phyloP scores from a whole-genome alignment of 306 rosid genomes.

The Prunus mira region DNA sequence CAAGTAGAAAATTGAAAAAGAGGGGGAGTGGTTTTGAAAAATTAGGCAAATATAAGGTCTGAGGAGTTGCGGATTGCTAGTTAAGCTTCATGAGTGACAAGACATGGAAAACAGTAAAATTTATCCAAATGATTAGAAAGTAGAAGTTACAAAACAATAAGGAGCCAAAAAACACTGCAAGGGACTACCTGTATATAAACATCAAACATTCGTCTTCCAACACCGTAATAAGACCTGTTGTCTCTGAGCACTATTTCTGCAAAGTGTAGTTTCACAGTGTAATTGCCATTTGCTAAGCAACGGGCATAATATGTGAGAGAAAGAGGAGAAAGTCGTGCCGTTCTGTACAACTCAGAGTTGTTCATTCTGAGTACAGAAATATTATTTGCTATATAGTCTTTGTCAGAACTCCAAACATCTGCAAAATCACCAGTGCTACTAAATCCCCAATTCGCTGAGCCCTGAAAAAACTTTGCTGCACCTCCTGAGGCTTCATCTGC shows the following conservation, averaged over 20 bases:
- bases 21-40: background rate
- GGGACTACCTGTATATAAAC: constrained; percentile 55
- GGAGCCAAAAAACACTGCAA: background rate
- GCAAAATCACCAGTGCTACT: constrained; percentile 52
- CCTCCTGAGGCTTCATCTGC: constrained; percentile 48
- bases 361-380: constrained; percentile 22
- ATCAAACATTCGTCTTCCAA: constrained; percentile 60
- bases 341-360: constrained; percentile 38
- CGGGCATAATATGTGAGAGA: constrained; percentile 55
- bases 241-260: constrained; percentile 51
- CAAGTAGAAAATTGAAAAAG: background rate
- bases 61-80: background rate
- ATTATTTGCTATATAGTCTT: constrained; percentile 23
- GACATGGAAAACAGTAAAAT: background rate
- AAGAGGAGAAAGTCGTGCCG: constrained; percentile 49
- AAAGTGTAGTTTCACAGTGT: constrained; percentile 52
- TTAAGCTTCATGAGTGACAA: background rate
- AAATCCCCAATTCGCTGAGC: constrained; percentile 41
- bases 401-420: constrained; percentile 31
- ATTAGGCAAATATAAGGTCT: background rate
- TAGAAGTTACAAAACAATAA: background rate
- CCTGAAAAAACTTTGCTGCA: constrained; percentile 34
- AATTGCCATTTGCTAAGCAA: constrained; percentile 66
- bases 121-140: background rate
- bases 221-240: constrained; percentile 43